phyloP scores from a whole-genome alignment of 1,139 yeast genomes.

The Debaryomycetaceae sp. region DNA sequence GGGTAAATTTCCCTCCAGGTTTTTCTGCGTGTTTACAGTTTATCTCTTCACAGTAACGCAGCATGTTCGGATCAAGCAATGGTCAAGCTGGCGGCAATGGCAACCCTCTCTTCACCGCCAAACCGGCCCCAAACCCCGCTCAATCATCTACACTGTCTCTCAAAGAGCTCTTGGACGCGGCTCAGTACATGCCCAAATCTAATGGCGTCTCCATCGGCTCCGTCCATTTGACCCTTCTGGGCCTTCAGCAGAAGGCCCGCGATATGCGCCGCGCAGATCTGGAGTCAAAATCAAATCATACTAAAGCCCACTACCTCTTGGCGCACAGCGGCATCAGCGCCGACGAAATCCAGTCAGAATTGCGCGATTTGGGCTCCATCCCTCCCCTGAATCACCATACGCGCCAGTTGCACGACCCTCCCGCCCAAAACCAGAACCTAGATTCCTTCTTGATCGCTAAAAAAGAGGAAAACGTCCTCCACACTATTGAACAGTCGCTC shows the following conservation, averaged over 20 bases:
- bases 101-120: slow-evolving; percentile 2
- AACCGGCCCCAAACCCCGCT: too few species aligned
- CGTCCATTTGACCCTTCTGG: slow-evolving; percentile 65
- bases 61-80: neutral
- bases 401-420: neutral
- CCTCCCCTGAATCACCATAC: slow-evolving; percentile 4
- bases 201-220: slow-evolving; percentile 55
- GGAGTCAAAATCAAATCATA: slow-evolving; percentile 37
- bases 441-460: slow-evolving; percentile 54
- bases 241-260: slow-evolving; percentile 62
- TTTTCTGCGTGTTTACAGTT: too few species aligned
- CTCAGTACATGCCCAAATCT: slow-evolving; percentile 57
- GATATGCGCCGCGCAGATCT: slow-evolving; percentile 39
- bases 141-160: slow-evolving; percentile 18
- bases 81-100: neutral
- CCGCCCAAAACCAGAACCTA: slow-evolving; percentile 12
- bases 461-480: slow-evolving; percentile 73
- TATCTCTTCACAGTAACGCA: too few species aligned
- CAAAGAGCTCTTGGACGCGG: slow-evolving; percentile 61
- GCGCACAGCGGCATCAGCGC: slow-evolving; percentile 88
- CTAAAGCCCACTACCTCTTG: slow-evolving; percentile 81
- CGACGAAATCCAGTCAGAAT: slow-evolving; percentile 70
- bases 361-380: slow-evolving; percentile 26
- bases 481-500: slow-evolving; percentile 77
- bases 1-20: too few species aligned